Evolutionary conservation across 2,329 filamentous ascomycete species (phyloP).

Genomic region (Aspergillus ustus): DNA sequence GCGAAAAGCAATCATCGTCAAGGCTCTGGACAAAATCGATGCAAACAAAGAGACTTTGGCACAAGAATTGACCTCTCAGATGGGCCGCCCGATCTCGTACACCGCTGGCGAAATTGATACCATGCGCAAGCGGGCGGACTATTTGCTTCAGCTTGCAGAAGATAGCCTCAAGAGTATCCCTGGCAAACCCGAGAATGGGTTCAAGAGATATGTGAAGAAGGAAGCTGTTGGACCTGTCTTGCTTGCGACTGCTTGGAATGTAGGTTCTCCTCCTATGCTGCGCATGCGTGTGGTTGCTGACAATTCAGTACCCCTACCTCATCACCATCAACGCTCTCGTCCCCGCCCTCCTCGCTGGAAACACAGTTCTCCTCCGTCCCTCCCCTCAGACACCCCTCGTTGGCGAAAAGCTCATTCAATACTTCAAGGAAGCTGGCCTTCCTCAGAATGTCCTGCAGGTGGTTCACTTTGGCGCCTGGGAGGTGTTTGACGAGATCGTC

Average conservation of each 20-base stretch:
- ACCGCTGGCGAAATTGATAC: slow-evolving; percentile 80
- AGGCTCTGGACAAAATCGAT: slow-evolving; percentile 71
- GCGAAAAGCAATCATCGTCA: slow-evolving; percentile 78
- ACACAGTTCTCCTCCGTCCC: slow-evolving; percentile 87
- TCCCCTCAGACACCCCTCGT: slow-evolving; percentile 91
- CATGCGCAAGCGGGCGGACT: slow-evolving; percentile 79
- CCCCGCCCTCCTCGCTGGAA: slow-evolving; percentile 84
- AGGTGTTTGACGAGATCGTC: slow-evolving; percentile 75
- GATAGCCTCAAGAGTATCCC: slow-evolving; percentile 77
- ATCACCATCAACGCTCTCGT: slow-evolving; percentile 88
- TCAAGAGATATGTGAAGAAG: slow-evolving; percentile 85
- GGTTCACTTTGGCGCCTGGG: slow-evolving; percentile 80
- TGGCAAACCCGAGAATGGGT: slow-evolving; percentile 81
- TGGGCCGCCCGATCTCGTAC: slow-evolving; percentile 88
- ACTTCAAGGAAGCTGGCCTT: slow-evolving; percentile 78
- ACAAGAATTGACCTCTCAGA: slow-evolving; percentile 82
- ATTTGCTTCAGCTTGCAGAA: slow-evolving; percentile 79
- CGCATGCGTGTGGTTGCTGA: not conserved
- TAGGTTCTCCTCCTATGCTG: slow-evolving; percentile 53
- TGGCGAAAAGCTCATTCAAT: slow-evolving; percentile 75
- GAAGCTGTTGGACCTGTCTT: slow-evolving; percentile 83
- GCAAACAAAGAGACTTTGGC: slow-evolving; percentile 76
- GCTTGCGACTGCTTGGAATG: slow-evolving; percentile 91
- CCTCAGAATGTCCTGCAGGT: slow-evolving; percentile 82
- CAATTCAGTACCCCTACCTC: slow-evolving; percentile 79